These are phyloP conservation scores for Leccinum longicurvipes DNA, from an alignment of 768 basidiomycete species.

Conservation along the genomic window DNA sequence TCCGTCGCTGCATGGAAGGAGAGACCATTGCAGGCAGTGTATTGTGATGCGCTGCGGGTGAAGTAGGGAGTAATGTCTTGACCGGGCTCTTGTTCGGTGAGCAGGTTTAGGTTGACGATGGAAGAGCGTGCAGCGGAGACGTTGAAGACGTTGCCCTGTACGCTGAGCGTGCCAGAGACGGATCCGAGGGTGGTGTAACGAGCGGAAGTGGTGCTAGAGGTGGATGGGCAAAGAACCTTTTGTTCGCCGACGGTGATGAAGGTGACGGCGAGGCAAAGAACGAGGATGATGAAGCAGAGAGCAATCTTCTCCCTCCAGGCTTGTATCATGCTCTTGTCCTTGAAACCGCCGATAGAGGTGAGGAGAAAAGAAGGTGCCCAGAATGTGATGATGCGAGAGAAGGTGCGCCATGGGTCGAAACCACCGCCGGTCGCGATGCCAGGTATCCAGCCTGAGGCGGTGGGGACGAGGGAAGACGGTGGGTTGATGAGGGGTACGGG, in stretches of 20 bases:
- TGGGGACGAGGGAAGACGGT: constrained; percentile 42
- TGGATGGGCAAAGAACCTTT: constrained; percentile 81
- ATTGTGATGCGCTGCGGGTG: constrained; percentile 63
- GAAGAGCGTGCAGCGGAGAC: constrained; percentile 48
- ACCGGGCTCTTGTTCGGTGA: constrained; percentile 59
- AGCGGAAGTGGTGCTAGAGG: constrained; percentile 38
- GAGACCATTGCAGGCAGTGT: constrained; percentile 59
- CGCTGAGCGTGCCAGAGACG: constrained; percentile 60
- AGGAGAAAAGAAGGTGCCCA: constrained; percentile 87
- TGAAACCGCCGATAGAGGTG: constrained; percentile 71
- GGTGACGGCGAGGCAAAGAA: constrained; percentile 77
- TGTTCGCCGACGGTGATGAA: constrained; percentile 95
- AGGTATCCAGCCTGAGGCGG: constrained; percentile 37
- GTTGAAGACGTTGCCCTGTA: constrained; percentile 78
- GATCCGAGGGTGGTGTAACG: constrained; percentile 56
- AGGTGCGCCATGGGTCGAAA: constrained; percentile 74
- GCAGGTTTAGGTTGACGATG: constrained; percentile 54
- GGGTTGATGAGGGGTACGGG: constrained; percentile 94
- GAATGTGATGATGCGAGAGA: constrained; percentile 76
- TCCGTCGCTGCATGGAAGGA: constrained; percentile 70
- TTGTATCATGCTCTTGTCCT: constrained; percentile 71
- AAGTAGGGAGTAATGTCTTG: constrained; percentile 92
- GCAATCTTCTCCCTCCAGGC: constrained; percentile 99
- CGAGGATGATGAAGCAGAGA: constrained; percentile 79
- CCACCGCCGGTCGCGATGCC: constrained; percentile 27